phyloP scores from a whole-genome alignment of 129 eudicot genomes.

The Flaveria ramosissima region DNA sequence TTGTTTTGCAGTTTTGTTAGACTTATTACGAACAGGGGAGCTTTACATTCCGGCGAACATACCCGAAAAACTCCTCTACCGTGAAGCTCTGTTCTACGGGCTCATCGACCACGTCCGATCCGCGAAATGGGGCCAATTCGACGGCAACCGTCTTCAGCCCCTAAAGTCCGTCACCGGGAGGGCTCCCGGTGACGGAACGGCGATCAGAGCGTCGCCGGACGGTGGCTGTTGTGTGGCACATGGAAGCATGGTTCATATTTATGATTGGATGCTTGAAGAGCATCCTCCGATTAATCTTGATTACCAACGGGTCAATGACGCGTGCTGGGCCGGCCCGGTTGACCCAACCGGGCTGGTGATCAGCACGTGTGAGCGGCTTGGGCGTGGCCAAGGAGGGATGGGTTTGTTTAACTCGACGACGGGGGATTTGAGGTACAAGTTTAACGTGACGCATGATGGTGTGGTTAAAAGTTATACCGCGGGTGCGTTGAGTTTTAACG shows the following conservation, averaged over 20 bases:
- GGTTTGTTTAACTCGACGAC: slow-evolving; percentile 67
- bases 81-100: slow-evolving; percentile 83
- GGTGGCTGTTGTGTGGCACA: slow-evolving; percentile 99
- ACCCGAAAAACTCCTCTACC: slow-evolving; percentile 60
- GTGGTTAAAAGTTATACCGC: slow-evolving; percentile 78
- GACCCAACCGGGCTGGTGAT: slow-evolving; percentile 64
- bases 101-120: slow-evolving; percentile 71
- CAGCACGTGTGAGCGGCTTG: slow-evolving; percentile 79
- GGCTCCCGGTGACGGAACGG: slow-evolving; percentile 86
- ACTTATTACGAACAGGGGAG: slow-evolving; percentile 80
- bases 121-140: slow-evolving; percentile 83
- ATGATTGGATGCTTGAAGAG: slow-evolving; percentile 90
- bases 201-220: slow-evolving; percentile 84
- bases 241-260: slow-evolving; percentile 91
- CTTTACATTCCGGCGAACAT: slow-evolving; percentile 65
- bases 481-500: slow-evolving; percentile 67
- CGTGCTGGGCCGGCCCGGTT: slow-evolving; percentile 73
- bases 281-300: slow-evolving; percentile 79
- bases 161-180: slow-evolving; percentile 60
- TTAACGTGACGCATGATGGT: slow-evolving; percentile 63
- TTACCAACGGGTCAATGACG: slow-evolving; percentile 88
- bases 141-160: slow-evolving; percentile 74
- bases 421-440: slow-evolving; percentile 68
- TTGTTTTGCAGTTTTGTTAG: slow-evolving; percentile 77
- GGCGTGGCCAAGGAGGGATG: slow-evolving; percentile 86